Conservation (phyloP, 805 yeast species). For the Cyberlindnera galapagoensis region DNA sequence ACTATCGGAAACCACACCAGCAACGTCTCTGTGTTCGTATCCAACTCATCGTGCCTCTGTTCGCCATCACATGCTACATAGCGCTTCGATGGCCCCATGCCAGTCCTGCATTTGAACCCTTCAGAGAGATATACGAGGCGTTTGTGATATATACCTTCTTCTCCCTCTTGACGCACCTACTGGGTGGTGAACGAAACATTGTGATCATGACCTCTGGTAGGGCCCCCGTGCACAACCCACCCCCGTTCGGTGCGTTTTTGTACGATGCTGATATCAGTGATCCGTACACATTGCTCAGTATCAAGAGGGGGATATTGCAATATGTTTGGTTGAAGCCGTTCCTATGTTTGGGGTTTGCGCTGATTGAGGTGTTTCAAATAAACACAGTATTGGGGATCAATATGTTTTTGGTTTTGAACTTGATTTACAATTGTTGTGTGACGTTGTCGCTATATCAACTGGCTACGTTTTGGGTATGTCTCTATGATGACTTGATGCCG, state of each 20-base stretch:
- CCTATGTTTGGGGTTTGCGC: constrained; percentile 50
- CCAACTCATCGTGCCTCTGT: constrained; percentile 74
- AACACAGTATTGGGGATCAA: constrained; percentile 34
- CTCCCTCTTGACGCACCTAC: constrained; percentile 68
- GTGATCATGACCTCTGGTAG: constrained; percentile 67
- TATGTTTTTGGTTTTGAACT: constrained; percentile 55
- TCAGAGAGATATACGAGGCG: constrained; percentile 90
- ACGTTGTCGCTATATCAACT: constrained; percentile 76
- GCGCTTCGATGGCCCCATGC: constrained; percentile 41
- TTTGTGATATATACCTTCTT: constrained; percentile 93
- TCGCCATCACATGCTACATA: constrained; percentile 63
- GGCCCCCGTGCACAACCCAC: constrained; percentile 58
- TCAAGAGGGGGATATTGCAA: constrained; percentile 84
- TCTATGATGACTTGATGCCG: constrained; percentile 67
- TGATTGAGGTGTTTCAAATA: constrained; percentile 40
- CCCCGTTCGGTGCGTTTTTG: constrained; percentile 44
- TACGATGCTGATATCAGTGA: constrained; percentile 75
- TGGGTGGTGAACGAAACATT: constrained; percentile 90
- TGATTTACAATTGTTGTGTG: constrained; percentile 74
- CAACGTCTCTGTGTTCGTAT: constrained; percentile 83
- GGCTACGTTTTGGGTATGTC: constrained; percentile 89
- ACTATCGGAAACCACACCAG: constrained; percentile 84
- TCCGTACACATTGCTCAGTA: constrained; percentile 66
- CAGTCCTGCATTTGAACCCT: constrained; percentile 56
- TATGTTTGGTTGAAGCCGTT: constrained; percentile 93